Base-by-base conservation (phyloP, 805 yeast genomes). In the Spathaspora passalidarum region DNA sequence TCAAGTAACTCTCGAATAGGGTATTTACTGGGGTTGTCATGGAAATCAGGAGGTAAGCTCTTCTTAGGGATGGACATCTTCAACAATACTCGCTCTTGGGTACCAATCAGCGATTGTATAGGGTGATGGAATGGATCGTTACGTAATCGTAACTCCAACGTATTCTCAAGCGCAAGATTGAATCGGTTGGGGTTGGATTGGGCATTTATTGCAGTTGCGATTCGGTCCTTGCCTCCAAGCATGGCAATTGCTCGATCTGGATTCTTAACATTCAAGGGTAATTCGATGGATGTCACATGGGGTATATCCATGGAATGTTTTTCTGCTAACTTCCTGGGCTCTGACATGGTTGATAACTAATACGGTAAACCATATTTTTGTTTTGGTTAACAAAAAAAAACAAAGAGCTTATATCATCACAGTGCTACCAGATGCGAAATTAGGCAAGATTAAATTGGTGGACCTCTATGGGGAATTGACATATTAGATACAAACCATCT, bases 251-350 rank as follows among this genome's bases (percentile, higher is more conserved):
- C 96, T 41, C 72, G 75, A 16, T 73, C 76, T 0, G 78, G 66
- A 58, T 90, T 75, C 32, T 74, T 72, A 6, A 91, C 91, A 14
- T 75, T 72, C 23, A 89, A 65, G 0, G 97, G 97, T 48, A 86
- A 74, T 57, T 91, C 97, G 14, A 91, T 77, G 2, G 91, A 78
- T 4, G 86, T 74, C 19, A 81, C 81, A 54, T 82, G 81, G 7
- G 96, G 94, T 1, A 87, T 73, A 53, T 87, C 94, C 57, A 88
- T 63, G 9, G 86, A 76, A 57, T 76, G 29, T 47, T 40, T 38
- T 11, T 41, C 38, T n/a, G 36, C 44, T 32, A 41, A 11, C 14
- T 32, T 14, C 44, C 20, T 32, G 18, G 32, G 16, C 10, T 41
- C 37, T 10, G 44, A n/a, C 37, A 32, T 41, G 34, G 32, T 14